Evolutionary conservation across 257 asterid species (phyloP).

Genomic region (Fraxinus pennsylvanica): DNA sequence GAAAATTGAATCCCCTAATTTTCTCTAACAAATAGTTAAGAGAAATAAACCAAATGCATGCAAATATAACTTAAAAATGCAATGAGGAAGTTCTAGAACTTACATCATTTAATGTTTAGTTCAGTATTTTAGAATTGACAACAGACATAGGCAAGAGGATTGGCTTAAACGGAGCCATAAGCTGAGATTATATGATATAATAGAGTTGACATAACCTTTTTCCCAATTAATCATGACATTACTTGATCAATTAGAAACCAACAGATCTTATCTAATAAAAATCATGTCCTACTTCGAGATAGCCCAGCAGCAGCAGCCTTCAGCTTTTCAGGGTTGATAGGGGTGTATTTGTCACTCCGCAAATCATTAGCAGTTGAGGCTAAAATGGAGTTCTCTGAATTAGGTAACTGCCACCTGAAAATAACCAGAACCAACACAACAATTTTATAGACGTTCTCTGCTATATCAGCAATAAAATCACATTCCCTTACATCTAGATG

Average conservation of each 20-base stretch:
- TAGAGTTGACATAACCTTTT: neutral
- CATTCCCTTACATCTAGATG: neutral
- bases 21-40: neutral
- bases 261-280: neutral
- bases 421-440: neutral
- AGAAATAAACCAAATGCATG: neutral
- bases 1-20: neutral
- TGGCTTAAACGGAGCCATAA: neutral
- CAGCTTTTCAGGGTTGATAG: conserved; percentile 69
- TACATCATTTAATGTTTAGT: neutral
- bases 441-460: conserved; percentile 3
- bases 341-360: conserved; percentile 55
- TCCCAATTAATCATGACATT: neutral
- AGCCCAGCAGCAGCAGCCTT: conserved; percentile 82
- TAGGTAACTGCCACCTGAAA: conserved; percentile 88
- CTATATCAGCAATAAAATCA: neutral
- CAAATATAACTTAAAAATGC: neutral
- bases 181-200: neutral
- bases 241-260: neutral
- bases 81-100: neutral
- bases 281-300: conserved; percentile 55
- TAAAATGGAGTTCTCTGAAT: conserved; percentile 47
- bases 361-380: conserved; percentile 89
- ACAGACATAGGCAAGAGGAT: neutral
- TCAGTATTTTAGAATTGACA: neutral